These are phyloP conservation scores for Aureobasidium sp. DNA, from an alignment of 2,329 filamentous ascomycete genomes.

Conservation along the genomic window DNA sequence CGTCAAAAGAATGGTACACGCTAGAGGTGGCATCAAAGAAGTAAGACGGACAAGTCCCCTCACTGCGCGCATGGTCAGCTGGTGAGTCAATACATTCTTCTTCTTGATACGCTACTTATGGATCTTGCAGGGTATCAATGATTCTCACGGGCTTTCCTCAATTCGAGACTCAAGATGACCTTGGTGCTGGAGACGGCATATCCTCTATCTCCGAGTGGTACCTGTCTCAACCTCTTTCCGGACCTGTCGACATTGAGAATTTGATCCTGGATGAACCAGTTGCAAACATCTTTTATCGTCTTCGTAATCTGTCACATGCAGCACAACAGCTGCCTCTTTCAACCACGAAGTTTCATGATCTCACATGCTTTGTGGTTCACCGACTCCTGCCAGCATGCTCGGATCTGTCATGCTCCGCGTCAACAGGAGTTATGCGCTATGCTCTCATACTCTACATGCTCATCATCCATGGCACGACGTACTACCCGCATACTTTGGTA, in stretches of 20 bases:
- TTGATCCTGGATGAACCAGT: neutral
- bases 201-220: neutral
- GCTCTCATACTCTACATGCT: slow-evolving; percentile 4
- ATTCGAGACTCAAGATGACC: neutral
- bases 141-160: neutral
- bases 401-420: neutral
- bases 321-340: neutral
- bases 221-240: neutral
- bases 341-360: neutral
- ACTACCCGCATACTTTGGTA: neutral
- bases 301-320: neutral
- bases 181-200: neutral
- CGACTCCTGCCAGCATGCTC: neutral
- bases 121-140: neutral
- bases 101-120: neutral
- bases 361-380: slow-evolving; percentile 9
- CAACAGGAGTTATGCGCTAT: neutral
- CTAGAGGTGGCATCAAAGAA: neutral
- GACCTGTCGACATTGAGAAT: no score
- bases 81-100: neutral
- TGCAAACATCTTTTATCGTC: neutral
- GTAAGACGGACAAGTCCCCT: slow-evolving; percentile 10
- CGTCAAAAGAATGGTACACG: neutral
- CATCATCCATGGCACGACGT: slow-evolving; percentile 3
- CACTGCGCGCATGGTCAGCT: slow-evolving; percentile 5